Percentiles rank a stretch among this genome's conserved stretches.
phyloP scores from a whole-genome alignment of 2,329 filamentous ascomycete species.

The Penicillium sp. region DNA sequence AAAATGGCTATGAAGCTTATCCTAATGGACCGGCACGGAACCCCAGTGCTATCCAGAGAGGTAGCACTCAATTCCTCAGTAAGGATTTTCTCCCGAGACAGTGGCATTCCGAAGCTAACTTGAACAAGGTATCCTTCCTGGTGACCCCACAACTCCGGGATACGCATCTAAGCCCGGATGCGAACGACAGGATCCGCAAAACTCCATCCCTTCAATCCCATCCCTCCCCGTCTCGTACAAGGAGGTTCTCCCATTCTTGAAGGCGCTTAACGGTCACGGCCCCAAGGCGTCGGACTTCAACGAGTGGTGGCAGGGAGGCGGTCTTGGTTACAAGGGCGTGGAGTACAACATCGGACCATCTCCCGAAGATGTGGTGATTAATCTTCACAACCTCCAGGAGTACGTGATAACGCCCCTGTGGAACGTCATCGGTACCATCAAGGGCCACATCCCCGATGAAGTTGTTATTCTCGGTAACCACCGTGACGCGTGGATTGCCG shows the following conservation, averaged over 20 bases:
- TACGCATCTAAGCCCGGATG: slow-evolving; percentile 88
- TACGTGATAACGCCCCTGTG: slow-evolving; percentile 75
- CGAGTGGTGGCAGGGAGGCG: slow-evolving; percentile 62
- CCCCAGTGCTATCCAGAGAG: slow-evolving; percentile 80
- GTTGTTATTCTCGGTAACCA: slow-evolving; percentile 89
- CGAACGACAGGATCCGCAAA: slow-evolving; percentile 61
- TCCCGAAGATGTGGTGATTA: slow-evolving; percentile 60
- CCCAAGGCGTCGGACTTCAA: slow-evolving; percentile 67
- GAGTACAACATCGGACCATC: slow-evolving; percentile 79
- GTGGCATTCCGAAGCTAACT: not conserved
- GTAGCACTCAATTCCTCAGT: slow-evolving; percentile 74
- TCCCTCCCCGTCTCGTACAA: slow-evolving; percentile 83
- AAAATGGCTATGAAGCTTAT: slow-evolving; percentile 69
- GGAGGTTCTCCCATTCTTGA: slow-evolving; percentile 79
- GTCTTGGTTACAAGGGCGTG: slow-evolving; percentile 69
- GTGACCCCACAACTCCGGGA: slow-evolving; percentile 82
- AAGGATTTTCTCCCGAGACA: slow-evolving; percentile 31
- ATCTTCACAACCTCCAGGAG: slow-evolving; percentile 68
- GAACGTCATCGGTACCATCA: slow-evolving; percentile 88
- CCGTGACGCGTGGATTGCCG: slow-evolving; percentile 78
- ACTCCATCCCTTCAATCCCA: slow-evolving; percentile 71
- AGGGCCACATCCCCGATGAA: slow-evolving; percentile 74
- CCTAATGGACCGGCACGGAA: slow-evolving; percentile 79
- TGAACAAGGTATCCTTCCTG: slow-evolving; percentile 47
- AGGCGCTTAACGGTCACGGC: slow-evolving; percentile 79